Evolutionary conservation across 2,329 filamentous ascomycete species (phyloP).

Genomic region (Ampelomyces quisqualis): DNA sequence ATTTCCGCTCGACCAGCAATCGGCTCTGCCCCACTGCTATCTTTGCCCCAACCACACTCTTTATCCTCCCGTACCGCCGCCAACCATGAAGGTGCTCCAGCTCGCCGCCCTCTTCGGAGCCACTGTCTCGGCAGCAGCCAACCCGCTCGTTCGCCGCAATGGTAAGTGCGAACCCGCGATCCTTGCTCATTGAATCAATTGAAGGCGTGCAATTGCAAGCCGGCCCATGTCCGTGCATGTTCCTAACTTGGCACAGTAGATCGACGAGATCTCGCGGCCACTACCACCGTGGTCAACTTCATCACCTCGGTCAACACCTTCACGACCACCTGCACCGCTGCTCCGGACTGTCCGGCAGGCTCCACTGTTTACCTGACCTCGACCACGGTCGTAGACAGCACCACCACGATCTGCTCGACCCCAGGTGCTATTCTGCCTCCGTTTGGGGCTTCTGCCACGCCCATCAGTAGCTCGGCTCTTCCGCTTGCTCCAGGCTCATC

Average conservation of each 20-base stretch:
- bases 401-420: conserved; percentile 47
- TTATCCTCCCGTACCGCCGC: conserved; percentile 15
- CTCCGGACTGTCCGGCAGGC: conserved; percentile 40
- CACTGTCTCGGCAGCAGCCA: conserved; percentile 21
- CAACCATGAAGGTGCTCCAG: conserved; percentile 32
- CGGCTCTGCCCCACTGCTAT: conserved; percentile 15
- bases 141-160: conserved; percentile 20
- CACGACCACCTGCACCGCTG: conserved; percentile 42
- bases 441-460: conserved; percentile 5
- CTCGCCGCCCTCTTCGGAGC: conserved; percentile 28
- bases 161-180: conserved; percentile 17
- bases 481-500: conserved; percentile 2
- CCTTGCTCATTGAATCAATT: not conserved
- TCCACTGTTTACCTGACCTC: conserved; percentile 43
- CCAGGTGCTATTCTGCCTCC: conserved; percentile 13
- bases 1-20: conserved; percentile 15
- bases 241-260: conserved; percentile 15
- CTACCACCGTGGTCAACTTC: conserved; percentile 43
- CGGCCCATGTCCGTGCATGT: too few relatives aligned
- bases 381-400: conserved; percentile 38
- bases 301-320: conserved; percentile 44
- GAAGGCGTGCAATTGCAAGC: too few relatives aligned
- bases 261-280: conserved; percentile 21
- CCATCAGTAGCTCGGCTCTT: conserved; percentile 8
- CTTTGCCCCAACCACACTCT: conserved; percentile 19